Evolutionary conservation across 495 filamentous ascomycete genomes (phyloP).

Genomic region (Cenococcum geophilum): DNA sequence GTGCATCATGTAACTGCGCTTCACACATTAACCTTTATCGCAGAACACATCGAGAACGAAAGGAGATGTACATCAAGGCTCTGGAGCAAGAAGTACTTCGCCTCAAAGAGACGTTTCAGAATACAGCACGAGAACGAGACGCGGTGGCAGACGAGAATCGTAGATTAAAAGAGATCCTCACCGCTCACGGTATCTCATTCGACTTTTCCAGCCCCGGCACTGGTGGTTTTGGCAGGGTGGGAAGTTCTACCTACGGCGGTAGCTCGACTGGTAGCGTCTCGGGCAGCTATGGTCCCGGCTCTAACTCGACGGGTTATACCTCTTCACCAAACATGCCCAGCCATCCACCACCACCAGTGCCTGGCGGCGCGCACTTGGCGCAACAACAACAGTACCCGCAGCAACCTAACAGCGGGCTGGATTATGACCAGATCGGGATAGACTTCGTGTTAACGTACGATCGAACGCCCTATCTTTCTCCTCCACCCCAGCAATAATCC

Average conservation of each 20-base stretch:
- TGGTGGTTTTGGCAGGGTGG: conserved; percentile 24
- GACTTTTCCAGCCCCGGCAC: conserved; percentile 30
- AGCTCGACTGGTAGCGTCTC: conserved; percentile 49
- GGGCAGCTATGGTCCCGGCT: conserved; percentile 47
- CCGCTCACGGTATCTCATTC: conserved; percentile 63
- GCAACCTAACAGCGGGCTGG: conserved; percentile 41
- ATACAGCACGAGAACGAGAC: conserved; percentile 59
- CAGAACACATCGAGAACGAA: conserved; percentile 92
- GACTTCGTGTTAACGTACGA: conserved; percentile 96
- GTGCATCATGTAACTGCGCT: neutral
- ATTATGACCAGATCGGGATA: conserved; percentile 84
- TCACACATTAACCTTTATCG: conserved; percentile 12
- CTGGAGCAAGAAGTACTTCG: conserved; percentile 84
- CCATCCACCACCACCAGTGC: conserved; percentile 24
- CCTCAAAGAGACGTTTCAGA: conserved; percentile 56
- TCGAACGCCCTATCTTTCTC: conserved; percentile 56
- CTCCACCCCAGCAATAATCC: conserved; percentile 49
- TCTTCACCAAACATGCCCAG: conserved; percentile 32
- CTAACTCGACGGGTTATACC: conserved; percentile 40
- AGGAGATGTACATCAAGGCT: conserved; percentile 91
- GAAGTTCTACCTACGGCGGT: conserved; percentile 34
- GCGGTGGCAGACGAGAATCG: conserved; percentile 66
- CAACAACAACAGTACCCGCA: conserved; percentile 35
- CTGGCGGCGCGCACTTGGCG: conserved; percentile 33
- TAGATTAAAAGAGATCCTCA: conserved; percentile 66